Evolutionary conservation across 1,284 basidiomycete genomes (phyloP).

Genomic region (Marasmius oreades): DNA sequence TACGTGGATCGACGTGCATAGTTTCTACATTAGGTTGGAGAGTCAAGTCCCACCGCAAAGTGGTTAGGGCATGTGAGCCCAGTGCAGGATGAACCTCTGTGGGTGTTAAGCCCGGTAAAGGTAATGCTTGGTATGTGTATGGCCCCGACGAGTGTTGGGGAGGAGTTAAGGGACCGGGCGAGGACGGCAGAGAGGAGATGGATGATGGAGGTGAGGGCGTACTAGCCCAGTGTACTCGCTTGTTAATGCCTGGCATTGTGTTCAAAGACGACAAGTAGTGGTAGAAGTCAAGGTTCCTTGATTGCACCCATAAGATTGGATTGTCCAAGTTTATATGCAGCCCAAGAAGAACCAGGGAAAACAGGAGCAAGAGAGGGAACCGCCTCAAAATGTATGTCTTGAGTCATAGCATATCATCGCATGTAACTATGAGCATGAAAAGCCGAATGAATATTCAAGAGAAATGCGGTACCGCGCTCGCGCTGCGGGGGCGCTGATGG

Average conservation of each 20-base stretch:
- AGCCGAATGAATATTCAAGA: background rate
- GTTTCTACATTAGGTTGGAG: conserved; percentile 14
- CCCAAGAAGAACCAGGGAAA: background rate
- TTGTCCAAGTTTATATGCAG: background rate
- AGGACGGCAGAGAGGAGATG: conserved; percentile 9
- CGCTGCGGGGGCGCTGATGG: background rate
- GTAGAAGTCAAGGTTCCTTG: background rate
- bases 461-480: background rate
- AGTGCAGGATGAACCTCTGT: conserved; percentile 14
- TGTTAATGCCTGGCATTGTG: conserved; percentile 21
- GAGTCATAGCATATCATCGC: conserved; percentile 5
- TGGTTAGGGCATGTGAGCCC: background rate
- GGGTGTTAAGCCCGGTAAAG: conserved; percentile 1
- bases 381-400: background rate
- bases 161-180: conserved; percentile 15
- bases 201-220: conserved; percentile 16
- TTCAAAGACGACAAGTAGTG: background rate
- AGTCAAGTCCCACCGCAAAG: conserved; percentile 17
- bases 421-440: background rate
- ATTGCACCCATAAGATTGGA: background rate
- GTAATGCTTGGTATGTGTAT: conserved; percentile 8
- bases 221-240: conserved; percentile 15
- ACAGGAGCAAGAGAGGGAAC: background rate
- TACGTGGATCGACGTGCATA: conserved; percentile 5
- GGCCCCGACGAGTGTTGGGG: conserved; percentile 10